Evolutionary conservation across 441 rosid genomes (phyloP).

Genomic region (Adansonia madagascariensis): DNA sequence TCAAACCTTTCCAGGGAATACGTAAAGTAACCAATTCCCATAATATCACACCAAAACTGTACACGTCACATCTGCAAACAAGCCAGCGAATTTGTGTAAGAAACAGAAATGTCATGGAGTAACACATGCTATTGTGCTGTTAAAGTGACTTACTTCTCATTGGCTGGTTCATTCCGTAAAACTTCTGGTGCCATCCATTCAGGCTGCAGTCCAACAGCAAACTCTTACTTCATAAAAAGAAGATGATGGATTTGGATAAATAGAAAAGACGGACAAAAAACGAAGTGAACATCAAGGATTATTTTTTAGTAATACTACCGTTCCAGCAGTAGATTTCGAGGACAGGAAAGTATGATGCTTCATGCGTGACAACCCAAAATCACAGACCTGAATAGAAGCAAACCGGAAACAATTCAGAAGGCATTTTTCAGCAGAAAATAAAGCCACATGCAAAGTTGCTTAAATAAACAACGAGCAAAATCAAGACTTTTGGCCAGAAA

Average conservation of each 20-base stretch:
- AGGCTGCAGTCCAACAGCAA: conserved; percentile 64
- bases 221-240: conserved; percentile 18
- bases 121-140: background rate
- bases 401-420: background rate
- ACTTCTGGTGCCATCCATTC: conserved; percentile 99
- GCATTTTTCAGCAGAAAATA: conserved; percentile 23
- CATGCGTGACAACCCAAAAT: conserved; percentile 93
- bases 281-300: background rate
- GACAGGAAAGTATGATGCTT: conserved; percentile 94
- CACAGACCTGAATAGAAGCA: conserved; percentile 68
- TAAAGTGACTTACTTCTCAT: conserved; percentile 77
- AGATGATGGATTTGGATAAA: background rate
- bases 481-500: conserved; percentile 8
- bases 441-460: conserved; percentile 18
- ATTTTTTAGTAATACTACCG: conserved; percentile 51
- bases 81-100: conserved; percentile 35
- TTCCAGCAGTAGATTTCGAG: conserved; percentile 98
- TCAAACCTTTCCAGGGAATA: conserved; percentile 94
- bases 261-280: background rate
- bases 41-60: conserved; percentile 95
- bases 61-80: conserved; percentile 88
- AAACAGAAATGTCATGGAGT: conserved; percentile 4
- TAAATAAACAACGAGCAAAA: background rate
- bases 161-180: conserved; percentile 93
- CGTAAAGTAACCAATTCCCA: conserved; percentile 85